Base-by-base conservation (phyloP, 1,284 basidiomycete species). In the Irpex sp. region DNA sequence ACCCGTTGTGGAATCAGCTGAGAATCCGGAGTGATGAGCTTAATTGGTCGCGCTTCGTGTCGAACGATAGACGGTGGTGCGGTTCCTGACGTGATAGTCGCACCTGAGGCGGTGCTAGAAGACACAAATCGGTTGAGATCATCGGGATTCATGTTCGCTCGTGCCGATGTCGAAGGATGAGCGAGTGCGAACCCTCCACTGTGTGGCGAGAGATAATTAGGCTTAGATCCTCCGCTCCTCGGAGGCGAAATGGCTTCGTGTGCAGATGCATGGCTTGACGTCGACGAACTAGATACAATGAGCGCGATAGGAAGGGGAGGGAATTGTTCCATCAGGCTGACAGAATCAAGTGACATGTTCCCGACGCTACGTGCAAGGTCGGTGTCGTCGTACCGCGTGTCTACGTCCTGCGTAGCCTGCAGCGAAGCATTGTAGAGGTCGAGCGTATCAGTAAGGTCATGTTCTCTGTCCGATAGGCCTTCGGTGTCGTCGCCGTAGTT, bases 41-140 rank as follows among this genome's bases (percentile, higher is more conserved):
- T 85, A 62, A 92, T 88, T 60, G 81, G 83, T 2, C 90, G 88
- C 1, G 93, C 93, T 37, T 87, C 75, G 72, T 94, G 93, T 76
- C 95, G 95, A 37, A 91, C 86, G 70, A 92, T 93, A 0, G 93
- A 94, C 39, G 39, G 39, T 1, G 82, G 85, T 0, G 87, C 86
- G 66, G 89, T 93, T 19, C 85, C 85, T 3, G 83, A 78, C 8
- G 89, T 90, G 49, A 88, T 72, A 9, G 87, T 90, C 15, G 90
- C 92, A 4, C 90, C 90, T 7, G 90, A 90, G 3, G 79, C 87
- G 17, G 90, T 91, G 70, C 89, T 91, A 13, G 89, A 89, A 4
- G 93, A 95, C 11, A 95, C 92, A 71, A 92, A 93, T 36, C 94
- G 88, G 69, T 90, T 93, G 58, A 95, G 78, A 74, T 94, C 93